phyloP scores from a whole-genome alignment of 331 rosid species.

The Pyracantha coccinea region DNA sequence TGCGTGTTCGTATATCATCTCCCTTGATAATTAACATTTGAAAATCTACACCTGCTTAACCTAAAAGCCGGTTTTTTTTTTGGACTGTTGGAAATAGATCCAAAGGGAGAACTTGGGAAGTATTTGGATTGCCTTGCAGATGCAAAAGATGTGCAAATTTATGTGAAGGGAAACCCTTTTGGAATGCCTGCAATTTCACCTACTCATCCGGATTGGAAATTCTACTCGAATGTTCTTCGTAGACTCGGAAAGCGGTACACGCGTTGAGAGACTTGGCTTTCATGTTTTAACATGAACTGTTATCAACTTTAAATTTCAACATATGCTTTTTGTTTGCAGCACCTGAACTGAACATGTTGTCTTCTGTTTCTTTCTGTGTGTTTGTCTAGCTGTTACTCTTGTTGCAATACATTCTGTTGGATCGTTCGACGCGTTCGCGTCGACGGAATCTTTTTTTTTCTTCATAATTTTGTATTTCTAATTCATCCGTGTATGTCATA shows the following conservation, averaged over 20 bases:
- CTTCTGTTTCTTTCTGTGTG: no score
- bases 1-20: no score
- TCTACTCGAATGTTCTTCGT: background rate
- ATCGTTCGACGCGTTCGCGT: no score
- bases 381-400: no score
- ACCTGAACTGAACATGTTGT: background rate
- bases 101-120: background rate
- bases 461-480: no score
- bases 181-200: background rate
- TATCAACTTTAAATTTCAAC: no score
- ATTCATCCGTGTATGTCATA: no score
- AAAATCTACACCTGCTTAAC: background rate
- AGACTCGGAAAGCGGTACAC: background rate
- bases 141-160: background rate
- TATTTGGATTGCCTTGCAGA: constrained; percentile 1
- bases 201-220: constrained; percentile 6
- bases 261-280: no score
- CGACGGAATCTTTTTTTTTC: no score
- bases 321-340: background rate
- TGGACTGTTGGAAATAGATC: background rate
- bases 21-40: background rate
- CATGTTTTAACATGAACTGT: background rate
- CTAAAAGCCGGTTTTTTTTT: background rate
- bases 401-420: no score
- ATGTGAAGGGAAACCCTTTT: background rate